Base-by-base conservation (phyloP, 1,284 basidiomycete species). In the Microbotryum violaceum region DNA sequence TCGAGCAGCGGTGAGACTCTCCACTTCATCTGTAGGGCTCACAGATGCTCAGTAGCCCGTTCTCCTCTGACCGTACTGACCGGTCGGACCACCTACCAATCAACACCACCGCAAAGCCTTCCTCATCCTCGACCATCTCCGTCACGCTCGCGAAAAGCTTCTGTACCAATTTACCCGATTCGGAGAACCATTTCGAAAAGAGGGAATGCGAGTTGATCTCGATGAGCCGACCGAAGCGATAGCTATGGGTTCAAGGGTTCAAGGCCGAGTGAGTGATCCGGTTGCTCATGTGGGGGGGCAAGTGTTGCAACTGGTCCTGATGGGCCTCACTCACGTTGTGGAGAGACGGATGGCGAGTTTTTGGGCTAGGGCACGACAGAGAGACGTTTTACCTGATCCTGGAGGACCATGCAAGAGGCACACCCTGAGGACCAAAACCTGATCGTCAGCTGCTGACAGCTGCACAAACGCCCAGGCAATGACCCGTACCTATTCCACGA, bases 131-230 rank as follows among this genome's bases (percentile, higher is more conserved):
- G 7, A 80, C 78, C 77, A 97, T 82, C 69, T 93, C 90, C 54
- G 82, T 87, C 53, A 99, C 90, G 61, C 83, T 88, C 54, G 82
- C 84, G 73, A 99, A 99, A 20, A 98, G 79, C 60, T 88, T 83
- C 72, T 98, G 93, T 0, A 99, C 96, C 18, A 99, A 84, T 77
- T 99, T 99, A 31, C 96, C 96, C 1, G 91, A 94, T 74, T 99
- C 96, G 1, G 91, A 96, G 77, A 98, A 99, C 92, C 92, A 96
- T 68, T 91, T 88, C 8, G 89, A 92, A 74, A 97, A 96, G 7
- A 96, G 80, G 1, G 91, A 96, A 77, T 97, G 92, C 0, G 92
- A 92, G 73, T 98, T 98, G 75, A 99, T 97, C 75, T 99, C 96
- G 52, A 99, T 83, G 4, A 99, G 79, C 60, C 89, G 86, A 31